Evolutionary conservation across 768 basidiomycete species (phyloP).

Genomic region (Mycena vitilis): DNA sequence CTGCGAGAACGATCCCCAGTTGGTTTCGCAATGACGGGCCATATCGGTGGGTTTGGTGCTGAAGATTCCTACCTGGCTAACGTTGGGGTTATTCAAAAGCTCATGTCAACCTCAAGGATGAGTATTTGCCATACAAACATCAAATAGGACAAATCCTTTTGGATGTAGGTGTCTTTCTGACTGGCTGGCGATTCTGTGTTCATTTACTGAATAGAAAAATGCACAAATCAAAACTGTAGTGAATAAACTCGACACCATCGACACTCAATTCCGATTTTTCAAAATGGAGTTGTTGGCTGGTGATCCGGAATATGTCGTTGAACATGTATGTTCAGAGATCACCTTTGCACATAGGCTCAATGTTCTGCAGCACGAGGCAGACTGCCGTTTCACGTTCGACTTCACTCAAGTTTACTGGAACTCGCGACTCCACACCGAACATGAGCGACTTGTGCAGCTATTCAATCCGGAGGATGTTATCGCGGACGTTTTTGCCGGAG

Average conservation of each 20-base stretch:
- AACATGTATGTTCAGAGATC: conserved; percentile 72
- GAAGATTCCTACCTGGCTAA: neutral
- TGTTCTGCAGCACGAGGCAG: conserved; percentile 75
- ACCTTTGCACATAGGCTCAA: conserved; percentile 1
- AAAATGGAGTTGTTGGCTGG: conserved; percentile 97
- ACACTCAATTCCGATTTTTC: conserved; percentile 90
- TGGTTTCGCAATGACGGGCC: conserved; percentile 90
- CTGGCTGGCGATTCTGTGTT: neutral
- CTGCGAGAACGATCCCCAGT: conserved; percentile 84
- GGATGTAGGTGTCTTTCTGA: conserved; percentile 67
- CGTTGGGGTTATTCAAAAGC: conserved; percentile 58
- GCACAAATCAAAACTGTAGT: conserved; percentile 86
- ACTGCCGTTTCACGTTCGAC: conserved; percentile 92
- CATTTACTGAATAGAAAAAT: conserved; percentile 77
- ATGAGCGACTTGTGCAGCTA: conserved; percentile 81
- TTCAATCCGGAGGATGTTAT: conserved; percentile 85
- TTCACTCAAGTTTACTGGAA: conserved; percentile 99
- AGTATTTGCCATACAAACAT: conserved; percentile 92
- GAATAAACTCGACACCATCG: conserved; percentile 91
- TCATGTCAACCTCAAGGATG: conserved; percentile 90
- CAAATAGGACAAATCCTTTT: conserved; percentile 93
- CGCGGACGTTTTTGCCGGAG: conserved; percentile 96
- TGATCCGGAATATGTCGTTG: conserved; percentile 85
- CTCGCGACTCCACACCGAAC: conserved; percentile 92
- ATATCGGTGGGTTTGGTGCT: conserved; percentile 71